A percentile compares a stretch with the other conserved stretches of the same genome.
phyloP scores from a whole-genome alignment of 768 basidiomycete species.

The Mycena galopus region DNA sequence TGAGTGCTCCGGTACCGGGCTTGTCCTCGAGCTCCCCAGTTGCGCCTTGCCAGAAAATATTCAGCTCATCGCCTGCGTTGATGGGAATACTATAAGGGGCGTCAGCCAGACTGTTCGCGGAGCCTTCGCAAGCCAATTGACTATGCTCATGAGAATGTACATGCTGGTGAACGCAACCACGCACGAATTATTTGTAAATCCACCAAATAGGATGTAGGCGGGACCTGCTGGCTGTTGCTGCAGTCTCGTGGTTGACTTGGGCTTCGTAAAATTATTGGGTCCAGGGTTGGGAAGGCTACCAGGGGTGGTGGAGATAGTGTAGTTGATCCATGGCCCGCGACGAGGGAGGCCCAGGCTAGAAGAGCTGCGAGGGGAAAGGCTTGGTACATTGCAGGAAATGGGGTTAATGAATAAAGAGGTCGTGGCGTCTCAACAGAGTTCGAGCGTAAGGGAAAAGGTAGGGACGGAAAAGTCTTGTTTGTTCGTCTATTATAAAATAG shows the following conservation, averaged over 20 bases:
- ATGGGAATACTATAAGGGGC: constrained; percentile 37
- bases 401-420: constrained; percentile 17
- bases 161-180: background rate
- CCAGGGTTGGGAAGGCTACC: constrained; percentile 34
- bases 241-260: constrained; percentile 32
- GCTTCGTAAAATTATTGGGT: constrained; percentile 39
- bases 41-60: constrained; percentile 40
- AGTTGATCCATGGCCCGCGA: constrained; percentile 38
- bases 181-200: constrained; percentile 38
- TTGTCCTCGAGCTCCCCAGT: constrained; percentile 37
- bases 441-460: too few relatives aligned
- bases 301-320: constrained; percentile 23
- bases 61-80: constrained; percentile 34
- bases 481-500: too few relatives aligned
- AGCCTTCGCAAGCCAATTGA: constrained; percentile 41
- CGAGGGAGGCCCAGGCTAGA: constrained; percentile 21
- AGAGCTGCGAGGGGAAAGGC: constrained; percentile 14
- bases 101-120: constrained; percentile 24
- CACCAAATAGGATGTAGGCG: constrained; percentile 30
- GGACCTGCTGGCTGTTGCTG: constrained; percentile 36
- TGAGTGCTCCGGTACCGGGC: constrained; percentile 35
- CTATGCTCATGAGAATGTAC: constrained; percentile 7
- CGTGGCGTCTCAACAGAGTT: constrained; percentile 20
- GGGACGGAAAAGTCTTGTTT: too few relatives aligned
- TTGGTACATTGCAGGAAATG: constrained; percentile 28